phyloP scores from a whole-genome alignment of 371 early-diverging fungal genomes.

The Coemansia sp. region DNA sequence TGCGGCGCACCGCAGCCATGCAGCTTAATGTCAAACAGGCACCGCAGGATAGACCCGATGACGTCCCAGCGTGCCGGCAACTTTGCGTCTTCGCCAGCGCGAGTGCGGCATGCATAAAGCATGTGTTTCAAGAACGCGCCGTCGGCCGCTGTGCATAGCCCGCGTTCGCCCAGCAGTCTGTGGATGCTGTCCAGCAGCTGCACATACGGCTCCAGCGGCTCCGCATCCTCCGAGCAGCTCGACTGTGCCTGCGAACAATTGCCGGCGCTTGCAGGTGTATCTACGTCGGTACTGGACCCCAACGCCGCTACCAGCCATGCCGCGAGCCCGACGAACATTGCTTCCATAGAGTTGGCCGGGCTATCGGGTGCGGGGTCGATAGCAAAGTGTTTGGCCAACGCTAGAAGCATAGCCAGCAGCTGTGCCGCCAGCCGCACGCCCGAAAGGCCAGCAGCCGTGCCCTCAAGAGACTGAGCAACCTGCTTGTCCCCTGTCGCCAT shows the following conservation, averaged over 20 bases:
- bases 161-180: constrained; percentile 37
- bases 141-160: constrained; percentile 35
- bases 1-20: constrained; percentile 14
- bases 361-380: constrained; percentile 11
- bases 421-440: constrained; percentile 2
- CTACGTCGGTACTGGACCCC: background rate
- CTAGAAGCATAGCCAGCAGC: constrained; percentile 18
- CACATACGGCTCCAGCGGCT: background rate
- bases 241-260: background rate
- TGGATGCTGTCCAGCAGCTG: constrained; percentile 14
- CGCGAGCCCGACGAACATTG: constrained; percentile 20
- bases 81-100: background rate
- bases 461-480: background rate
- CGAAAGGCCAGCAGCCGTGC: no score
- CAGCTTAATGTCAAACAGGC: constrained; percentile 39
- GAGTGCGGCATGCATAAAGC: constrained; percentile 9
- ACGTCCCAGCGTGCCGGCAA: constrained; percentile 14
- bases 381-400: constrained; percentile 15
- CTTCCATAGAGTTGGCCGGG: constrained; percentile 9
- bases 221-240: constrained; percentile 5
- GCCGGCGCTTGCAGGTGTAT: background rate
- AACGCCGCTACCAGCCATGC: constrained; percentile 27
- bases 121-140: constrained; percentile 29
- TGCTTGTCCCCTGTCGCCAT: background rate
- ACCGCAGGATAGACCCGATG: constrained; percentile 31